These are phyloP conservation scores for Yamadazyma mexicana DNA, from an alignment of 1,139 yeast genomes.

Conservation along the genomic window DNA sequence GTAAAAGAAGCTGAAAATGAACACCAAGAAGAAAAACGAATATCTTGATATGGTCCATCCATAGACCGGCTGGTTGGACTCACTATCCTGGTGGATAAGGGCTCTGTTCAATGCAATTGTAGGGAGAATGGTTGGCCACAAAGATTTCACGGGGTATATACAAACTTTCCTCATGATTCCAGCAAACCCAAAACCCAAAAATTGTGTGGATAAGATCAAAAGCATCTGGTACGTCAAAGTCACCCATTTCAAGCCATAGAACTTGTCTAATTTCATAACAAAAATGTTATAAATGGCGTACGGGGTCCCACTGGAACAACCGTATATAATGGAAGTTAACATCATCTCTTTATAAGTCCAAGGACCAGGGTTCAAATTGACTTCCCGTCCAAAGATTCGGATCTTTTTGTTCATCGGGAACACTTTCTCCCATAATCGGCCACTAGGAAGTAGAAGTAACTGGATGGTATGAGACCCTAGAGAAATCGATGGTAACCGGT, in stretches of 20 bases:
- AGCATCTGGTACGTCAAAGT: slow-evolving; percentile 38
- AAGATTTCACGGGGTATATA: slow-evolving; percentile 44
- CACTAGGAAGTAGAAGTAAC: slow-evolving; percentile 41
- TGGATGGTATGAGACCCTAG: slow-evolving; percentile 45
- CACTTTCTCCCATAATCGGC: slow-evolving; percentile 39
- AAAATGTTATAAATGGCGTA: slow-evolving; percentile 45
- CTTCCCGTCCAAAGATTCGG: slow-evolving; percentile 18
- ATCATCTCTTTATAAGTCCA: slow-evolving; percentile 73
- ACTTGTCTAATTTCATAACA: slow-evolving; percentile 45
- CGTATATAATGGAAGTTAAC: slow-evolving; percentile 46
- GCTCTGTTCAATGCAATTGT: slow-evolving; percentile 47
- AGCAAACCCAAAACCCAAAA: slow-evolving; percentile 50
- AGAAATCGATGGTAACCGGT: slow-evolving; percentile 41
- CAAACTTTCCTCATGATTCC: slow-evolving; percentile 45
- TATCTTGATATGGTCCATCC: slow-evolving; percentile 46
- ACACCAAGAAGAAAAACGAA: slow-evolving; percentile 37
- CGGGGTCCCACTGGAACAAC: slow-evolving; percentile 47
- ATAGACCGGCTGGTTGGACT: slow-evolving; percentile 23
- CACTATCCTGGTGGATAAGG: slow-evolving; percentile 31
- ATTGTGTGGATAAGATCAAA: slow-evolving; percentile 42
- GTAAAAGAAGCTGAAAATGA: slow-evolving; percentile 34
- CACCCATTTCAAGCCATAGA: slow-evolving; percentile 49
- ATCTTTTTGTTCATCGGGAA: slow-evolving; percentile 28
- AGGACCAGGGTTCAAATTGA: slow-evolving; percentile 44
- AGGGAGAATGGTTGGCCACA: slow-evolving; percentile 51